Conservation (phyloP, 2,329 filamentous ascomycete genomes). For the Talaromyces sp. region DNA sequence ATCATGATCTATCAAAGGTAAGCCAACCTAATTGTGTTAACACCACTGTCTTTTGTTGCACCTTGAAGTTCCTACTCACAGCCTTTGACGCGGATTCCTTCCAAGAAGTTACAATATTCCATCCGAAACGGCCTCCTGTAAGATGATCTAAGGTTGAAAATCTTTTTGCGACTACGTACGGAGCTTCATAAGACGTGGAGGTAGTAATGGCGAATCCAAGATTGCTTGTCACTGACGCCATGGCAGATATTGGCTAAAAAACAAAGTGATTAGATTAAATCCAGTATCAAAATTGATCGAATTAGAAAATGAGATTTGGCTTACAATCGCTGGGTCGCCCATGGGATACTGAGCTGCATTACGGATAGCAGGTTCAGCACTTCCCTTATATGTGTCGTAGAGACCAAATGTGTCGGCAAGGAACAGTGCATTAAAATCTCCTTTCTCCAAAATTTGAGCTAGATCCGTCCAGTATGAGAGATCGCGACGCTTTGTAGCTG, state of each 20-base stretch:
- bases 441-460: constrained; percentile 49
- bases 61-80: constrained; percentile 42
- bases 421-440: constrained; percentile 52
- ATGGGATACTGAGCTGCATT: constrained; percentile 6
- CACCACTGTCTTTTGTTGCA: constrained; percentile 13
- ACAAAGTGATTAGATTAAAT: too few relatives aligned
- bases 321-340: constrained; percentile 3
- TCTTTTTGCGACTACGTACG: constrained; percentile 55
- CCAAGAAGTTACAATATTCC: constrained; percentile 54
- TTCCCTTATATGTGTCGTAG: constrained; percentile 47
- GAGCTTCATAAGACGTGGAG: constrained; percentile 55
- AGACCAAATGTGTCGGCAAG: constrained; percentile 50
- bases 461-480: constrained; percentile 50
- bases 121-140: constrained; percentile 51
- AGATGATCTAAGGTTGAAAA: constrained; percentile 57
- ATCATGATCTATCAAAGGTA: constrained; percentile 48
- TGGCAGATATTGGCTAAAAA: constrained; percentile 25
- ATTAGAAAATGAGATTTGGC: too few relatives aligned
- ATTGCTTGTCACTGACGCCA: constrained; percentile 48
- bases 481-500: constrained; percentile 41
- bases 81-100: constrained; percentile 46
- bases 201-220: constrained; percentile 55
- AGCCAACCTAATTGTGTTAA: constrained; percentile 30
- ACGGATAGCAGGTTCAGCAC: constrained; percentile 4
- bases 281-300: too few relatives aligned